Evolutionary conservation across 257 asterid species (phyloP).

Genomic region (Scutellaria minor): DNA sequence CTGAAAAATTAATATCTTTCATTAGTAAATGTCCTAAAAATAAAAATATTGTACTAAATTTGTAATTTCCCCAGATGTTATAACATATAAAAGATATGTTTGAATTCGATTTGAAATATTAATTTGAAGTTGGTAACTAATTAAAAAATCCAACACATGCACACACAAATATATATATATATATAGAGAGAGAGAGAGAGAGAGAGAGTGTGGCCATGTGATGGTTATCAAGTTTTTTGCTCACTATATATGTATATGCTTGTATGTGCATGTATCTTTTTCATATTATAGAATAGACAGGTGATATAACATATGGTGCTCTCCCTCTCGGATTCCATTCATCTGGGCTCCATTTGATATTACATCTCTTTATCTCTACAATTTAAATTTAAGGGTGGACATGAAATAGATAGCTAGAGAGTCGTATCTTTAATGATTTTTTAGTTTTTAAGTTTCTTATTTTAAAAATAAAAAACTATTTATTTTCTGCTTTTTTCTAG

Average conservation of each 20-base stretch:
- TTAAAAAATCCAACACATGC: too few relatives aligned
- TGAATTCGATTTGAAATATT: too few relatives aligned
- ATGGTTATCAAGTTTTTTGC: not conserved
- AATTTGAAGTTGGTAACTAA: too few relatives aligned
- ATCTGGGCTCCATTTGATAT: slow-evolving; percentile 19
- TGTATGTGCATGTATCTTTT: not conserved
- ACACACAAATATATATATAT: too few relatives aligned
- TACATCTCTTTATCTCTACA: not conserved
- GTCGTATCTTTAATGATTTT: not conserved
- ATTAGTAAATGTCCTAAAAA: too few relatives aligned
- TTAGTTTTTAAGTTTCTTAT: not conserved
- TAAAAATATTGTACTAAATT: too few relatives aligned
- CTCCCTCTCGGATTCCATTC: slow-evolving; percentile 35
- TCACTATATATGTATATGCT: not conserved
- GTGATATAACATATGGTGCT: slow-evolving; percentile 21
- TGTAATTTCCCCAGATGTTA: too few relatives aligned
- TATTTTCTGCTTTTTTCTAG: not conserved
- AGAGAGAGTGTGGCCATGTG: too few relatives aligned
- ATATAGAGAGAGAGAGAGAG: too few relatives aligned
- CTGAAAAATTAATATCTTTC: too few relatives aligned
- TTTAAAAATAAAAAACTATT: not conserved
- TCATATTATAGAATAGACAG: not conserved
- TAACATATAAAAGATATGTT: too few relatives aligned
- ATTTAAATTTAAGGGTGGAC: not conserved
- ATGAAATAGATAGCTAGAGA: not conserved